Conservation (phyloP, 768 basidiomycete species). For the Mrakia hoshinonis region DNA sequence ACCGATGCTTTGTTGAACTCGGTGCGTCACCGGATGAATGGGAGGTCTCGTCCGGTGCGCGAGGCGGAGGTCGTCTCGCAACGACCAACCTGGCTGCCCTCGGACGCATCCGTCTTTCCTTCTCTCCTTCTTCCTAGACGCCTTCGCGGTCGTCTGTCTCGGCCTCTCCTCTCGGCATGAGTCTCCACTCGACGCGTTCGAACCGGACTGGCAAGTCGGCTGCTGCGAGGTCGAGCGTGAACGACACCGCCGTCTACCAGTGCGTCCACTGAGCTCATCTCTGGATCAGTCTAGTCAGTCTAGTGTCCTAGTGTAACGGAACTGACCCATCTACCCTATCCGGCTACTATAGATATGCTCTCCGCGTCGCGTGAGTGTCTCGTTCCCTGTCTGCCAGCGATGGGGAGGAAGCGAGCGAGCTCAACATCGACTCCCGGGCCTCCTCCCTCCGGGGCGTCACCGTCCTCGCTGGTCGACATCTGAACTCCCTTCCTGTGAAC, state of each 20-base stretch:
- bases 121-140: no score
- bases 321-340: neutral
- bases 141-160: no score
- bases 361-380: constrained; percentile 71
- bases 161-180: neutral
- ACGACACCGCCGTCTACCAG: constrained; percentile 25
- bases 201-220: constrained; percentile 2
- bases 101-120: no score
- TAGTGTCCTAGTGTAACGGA: no score
- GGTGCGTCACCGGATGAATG: no score
- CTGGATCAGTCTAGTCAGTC: no score
- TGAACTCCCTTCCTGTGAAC: constrained; percentile 15
- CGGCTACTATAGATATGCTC: constrained; percentile 54
- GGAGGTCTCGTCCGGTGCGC: no score
- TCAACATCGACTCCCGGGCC: neutral
- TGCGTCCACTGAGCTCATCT: constrained; percentile 7
- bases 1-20: no score
- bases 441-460: constrained; percentile 1
- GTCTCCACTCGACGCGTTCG: constrained; percentile 23
- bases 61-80: no score
- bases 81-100: no score
- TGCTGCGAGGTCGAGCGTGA: neutral
- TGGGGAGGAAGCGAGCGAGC: no score
- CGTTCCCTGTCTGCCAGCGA: neutral
- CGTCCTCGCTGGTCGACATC: neutral